Evolutionary conservation across 2,329 filamentous ascomycete species (phyloP).

Genomic region (Myriosclerotinia curreyana): DNA sequence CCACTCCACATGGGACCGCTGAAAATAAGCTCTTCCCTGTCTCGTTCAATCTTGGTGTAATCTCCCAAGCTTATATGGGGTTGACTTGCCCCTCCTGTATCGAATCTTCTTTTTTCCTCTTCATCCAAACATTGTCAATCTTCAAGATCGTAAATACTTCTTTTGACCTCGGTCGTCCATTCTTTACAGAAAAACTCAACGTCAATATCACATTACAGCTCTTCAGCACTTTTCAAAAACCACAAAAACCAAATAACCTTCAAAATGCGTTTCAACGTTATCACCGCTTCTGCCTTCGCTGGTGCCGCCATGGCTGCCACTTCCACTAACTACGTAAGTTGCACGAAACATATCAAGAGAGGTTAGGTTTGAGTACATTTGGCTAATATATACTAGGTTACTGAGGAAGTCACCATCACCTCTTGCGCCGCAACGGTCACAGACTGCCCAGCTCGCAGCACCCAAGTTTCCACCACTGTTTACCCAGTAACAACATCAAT

Average conservation of each 20-base stretch:
- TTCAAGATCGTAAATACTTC: conserved; percentile 26
- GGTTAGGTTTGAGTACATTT: background rate
- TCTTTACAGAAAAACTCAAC: conserved; percentile 33
- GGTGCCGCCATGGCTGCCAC: conserved; percentile 23
- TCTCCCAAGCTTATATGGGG: conserved; percentile 30
- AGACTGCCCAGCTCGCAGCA: conserved; percentile 23
- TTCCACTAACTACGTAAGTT: conserved; percentile 19
- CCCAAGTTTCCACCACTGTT: conserved; percentile 13
- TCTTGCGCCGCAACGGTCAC: conserved; percentile 22
- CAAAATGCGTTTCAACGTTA: conserved; percentile 28
- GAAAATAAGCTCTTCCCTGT: conserved; percentile 18
- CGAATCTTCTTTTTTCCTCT: conserved; percentile 25
- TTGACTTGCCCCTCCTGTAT: conserved; percentile 19
- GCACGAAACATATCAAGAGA: background rate
- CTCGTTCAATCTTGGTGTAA: conserved; percentile 21
- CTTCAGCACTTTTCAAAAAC: conserved; percentile 28
- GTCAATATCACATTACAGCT: conserved; percentile 25
- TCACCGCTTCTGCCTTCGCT: conserved; percentile 25
- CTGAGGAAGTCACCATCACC: conserved; percentile 23
- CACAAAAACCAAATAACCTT: conserved; percentile 18
- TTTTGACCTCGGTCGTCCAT: conserved; percentile 40
- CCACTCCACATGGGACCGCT: conserved; percentile 19
- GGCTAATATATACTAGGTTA: conserved; percentile 11
- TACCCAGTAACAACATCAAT: conserved; percentile 9
- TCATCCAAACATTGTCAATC: conserved; percentile 30